These are phyloP conservation scores for Prunus mongolica DNA, from an alignment of 306 rosid genomes.

Conservation along the genomic window DNA sequence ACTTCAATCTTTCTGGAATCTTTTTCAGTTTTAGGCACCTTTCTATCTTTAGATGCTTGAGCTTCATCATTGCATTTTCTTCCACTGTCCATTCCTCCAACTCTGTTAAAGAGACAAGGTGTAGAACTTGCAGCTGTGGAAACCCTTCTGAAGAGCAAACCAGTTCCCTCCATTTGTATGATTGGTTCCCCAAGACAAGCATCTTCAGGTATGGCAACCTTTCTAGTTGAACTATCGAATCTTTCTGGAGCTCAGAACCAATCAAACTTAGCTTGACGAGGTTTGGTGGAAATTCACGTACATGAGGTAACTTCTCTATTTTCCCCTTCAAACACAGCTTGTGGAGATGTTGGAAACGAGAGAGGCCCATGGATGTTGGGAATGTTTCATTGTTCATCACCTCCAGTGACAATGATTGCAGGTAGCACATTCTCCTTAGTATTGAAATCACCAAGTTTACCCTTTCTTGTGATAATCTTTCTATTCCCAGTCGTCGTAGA, in stretches of 20 bases:
- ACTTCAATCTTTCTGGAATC: not conserved
- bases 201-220: conserved; percentile 3
- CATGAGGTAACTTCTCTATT: not conserved
- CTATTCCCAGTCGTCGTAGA: not conserved
- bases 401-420: not conserved
- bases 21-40: not conserved
- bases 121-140: not conserved
- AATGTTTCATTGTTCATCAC: not conserved
- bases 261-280: not conserved
- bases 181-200: not conserved
- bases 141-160: not conserved
- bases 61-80: not conserved
- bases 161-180: not conserved
- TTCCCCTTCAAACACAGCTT: not conserved
- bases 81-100: not conserved
- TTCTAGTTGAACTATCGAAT: not conserved
- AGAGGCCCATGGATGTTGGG: not conserved
- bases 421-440: not conserved
- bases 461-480: not conserved
- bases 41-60: not conserved
- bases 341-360: not conserved
- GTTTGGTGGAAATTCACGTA: not conserved
- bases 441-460: not conserved
- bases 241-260: not conserved
- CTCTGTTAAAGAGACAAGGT: not conserved